Evolutionary conservation across 2,329 filamentous ascomycete genomes (phyloP), one percentile per base, ranked within the genome.

Genomic region (Metarhizium anisopliae): DNA sequence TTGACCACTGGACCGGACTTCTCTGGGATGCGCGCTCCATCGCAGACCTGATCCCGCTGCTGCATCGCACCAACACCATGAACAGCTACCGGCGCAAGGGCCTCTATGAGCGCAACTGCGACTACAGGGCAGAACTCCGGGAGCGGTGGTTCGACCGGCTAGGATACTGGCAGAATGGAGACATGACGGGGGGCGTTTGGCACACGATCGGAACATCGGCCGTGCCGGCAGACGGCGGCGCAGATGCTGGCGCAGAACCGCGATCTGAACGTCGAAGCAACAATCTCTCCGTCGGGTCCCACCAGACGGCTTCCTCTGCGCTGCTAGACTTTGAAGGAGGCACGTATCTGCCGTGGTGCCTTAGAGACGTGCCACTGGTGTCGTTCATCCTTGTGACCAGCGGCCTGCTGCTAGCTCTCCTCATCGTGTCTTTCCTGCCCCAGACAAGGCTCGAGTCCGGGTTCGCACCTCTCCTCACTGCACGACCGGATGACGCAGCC

Each of bases 11-110:
- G 62, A 95, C 90, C 0, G 91, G 91, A 0, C 74, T 96, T 59
- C 80, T 87, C 65, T 96, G 92, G 92, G 90, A 96, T 66, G 81
- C 90, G 2, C 79, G 86, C 50, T 93, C 86, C 29, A 74, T 96
- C 7, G 92, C 89, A 3, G 91, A 96, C 66, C 74, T 95, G 42
- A 79, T 94, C 47, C 82, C 86, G 1, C 77, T 96, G 11, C 78
- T 95, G 30, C 86, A 90, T 60, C 82, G 87, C 58, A 92, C 89
- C 60, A 96, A 95, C 69, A 83, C 86, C 18, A 78, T 91, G 51
- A 75, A 77, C 25, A 86, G 88, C 63, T 95, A 91, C 68, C 77
- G 81, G 13, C 82, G 83, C 3, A 87, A 92, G 63, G 81, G 63
- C n/a, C 61, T 83, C 0, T 77, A 83, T 47, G 70, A 72, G 7